Percentiles rank a stretch among this genome's conserved stretches.
phyloP scores from a whole-genome alignment of 495 filamentous ascomycete species.

The Darksidea phi region DNA sequence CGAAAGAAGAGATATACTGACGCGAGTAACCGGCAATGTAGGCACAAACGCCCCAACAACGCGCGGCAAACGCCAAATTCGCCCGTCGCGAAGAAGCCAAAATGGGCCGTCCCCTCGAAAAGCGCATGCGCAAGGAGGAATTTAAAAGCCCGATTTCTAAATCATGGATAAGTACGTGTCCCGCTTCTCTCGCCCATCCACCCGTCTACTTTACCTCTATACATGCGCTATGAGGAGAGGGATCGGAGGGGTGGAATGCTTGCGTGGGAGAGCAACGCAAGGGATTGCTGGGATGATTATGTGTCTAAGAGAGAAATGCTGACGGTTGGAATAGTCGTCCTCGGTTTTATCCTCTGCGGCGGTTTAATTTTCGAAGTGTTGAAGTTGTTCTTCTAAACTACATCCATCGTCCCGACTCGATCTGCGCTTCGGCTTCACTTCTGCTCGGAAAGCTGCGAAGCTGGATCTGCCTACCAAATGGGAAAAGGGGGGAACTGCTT shows the following conservation, averaged over 20 bases:
- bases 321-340: slow-evolving; percentile 53
- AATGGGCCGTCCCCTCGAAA: slow-evolving; percentile 73
- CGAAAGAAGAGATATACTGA: neutral
- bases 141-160: slow-evolving; percentile 77
- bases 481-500: too few relatives aligned
- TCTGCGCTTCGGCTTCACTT: neutral
- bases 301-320: neutral
- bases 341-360: slow-evolving; percentile 81
- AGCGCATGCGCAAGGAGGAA: slow-evolving; percentile 64
- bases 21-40: slow-evolving; percentile 41
- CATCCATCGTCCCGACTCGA: neutral
- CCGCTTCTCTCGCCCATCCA: too few relatives aligned
- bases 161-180: slow-evolving; percentile 75
- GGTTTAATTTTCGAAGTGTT: slow-evolving; percentile 81
- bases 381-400: slow-evolving; percentile 62
- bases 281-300: neutral
- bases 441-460: neutral
- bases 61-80: slow-evolving; percentile 82
- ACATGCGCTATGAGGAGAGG: neutral
- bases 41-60: slow-evolving; percentile 94
- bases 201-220: neutral
- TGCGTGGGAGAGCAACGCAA: neutral
- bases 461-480: too few relatives aligned
- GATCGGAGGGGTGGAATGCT: neutral
- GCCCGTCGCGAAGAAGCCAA: slow-evolving; percentile 74